Percentiles rank a stretch among this genome's conserved stretches.
Conservation (phyloP, 2,329 filamentous ascomycete species). For the Hypoxylon sp. region DNA sequence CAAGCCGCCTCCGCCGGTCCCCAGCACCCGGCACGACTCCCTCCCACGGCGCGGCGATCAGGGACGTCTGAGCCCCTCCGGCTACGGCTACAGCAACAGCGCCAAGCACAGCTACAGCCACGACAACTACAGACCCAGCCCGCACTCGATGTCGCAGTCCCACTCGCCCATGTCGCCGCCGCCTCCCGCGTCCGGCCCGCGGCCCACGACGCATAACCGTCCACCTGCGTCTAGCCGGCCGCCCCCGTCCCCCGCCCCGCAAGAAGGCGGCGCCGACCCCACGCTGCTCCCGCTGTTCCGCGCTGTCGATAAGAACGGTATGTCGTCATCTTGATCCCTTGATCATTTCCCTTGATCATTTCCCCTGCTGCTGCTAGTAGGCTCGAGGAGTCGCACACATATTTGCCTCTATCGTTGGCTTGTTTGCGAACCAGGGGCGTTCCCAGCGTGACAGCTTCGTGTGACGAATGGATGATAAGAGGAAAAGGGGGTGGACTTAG, state of each 20-base stretch:
- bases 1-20: constrained; percentile 56
- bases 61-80: constrained; percentile 34
- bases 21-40: constrained; percentile 46
- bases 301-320: constrained; percentile 87
- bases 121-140: constrained; percentile 22
- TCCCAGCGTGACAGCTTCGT: not conserved
- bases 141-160: too few species aligned
- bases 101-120: constrained; percentile 18
- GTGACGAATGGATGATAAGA: not conserved
- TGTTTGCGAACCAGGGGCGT: not conserved
- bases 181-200: constrained; percentile 53
- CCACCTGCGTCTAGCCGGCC: constrained; percentile 67
- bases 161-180: constrained; percentile 60
- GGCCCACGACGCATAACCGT: constrained; percentile 56
- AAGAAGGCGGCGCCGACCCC: constrained; percentile 66
- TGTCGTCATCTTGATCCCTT: constrained; percentile 37
- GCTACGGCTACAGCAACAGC: constrained; percentile 5
- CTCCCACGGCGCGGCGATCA: constrained; percentile 37
- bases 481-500: not conserved
- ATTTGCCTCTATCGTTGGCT: not conserved
- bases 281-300: constrained; percentile 85
- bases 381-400: not conserved
- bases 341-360: not conserved
- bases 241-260: constrained; percentile 69
- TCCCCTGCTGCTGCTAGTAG: not conserved